These are phyloP conservation scores for Fusarium sp. DNA, from an alignment of 2,329 filamentous ascomycete genomes.

Conservation along the genomic window DNA sequence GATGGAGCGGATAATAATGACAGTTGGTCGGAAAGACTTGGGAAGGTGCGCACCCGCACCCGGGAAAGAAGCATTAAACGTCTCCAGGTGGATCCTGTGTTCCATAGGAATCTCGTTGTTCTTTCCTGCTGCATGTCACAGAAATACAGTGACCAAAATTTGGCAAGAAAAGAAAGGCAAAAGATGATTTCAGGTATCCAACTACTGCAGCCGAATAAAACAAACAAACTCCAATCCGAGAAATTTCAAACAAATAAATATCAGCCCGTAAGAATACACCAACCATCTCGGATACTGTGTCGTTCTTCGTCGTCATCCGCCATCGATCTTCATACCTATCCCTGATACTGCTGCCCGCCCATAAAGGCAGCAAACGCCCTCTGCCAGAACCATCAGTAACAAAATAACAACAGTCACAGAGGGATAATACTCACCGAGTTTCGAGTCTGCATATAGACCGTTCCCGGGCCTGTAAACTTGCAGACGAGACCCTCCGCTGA, in stretches of 20 bases:
- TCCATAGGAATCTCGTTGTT: no score
- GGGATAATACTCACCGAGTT: constrained; percentile 69
- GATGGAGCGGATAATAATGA: neutral
- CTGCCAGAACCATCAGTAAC: constrained; percentile 45
- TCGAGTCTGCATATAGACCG: constrained; percentile 90
- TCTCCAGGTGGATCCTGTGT: neutral
- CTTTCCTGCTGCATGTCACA: no score
- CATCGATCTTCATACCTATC: constrained; percentile 13
- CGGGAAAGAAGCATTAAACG: constrained; percentile 1
- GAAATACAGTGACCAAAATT: neutral
- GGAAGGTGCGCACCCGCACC: constrained; percentile 1
- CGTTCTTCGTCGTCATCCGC: neutral
- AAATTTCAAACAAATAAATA: neutral
- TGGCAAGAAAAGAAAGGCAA: neutral
- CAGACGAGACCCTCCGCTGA: constrained; percentile 91
- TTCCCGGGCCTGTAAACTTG: constrained; percentile 91
- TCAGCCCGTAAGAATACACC: neutral
- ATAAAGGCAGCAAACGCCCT: constrained; percentile 63
- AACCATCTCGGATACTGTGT: neutral
- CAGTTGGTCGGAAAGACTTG: neutral
- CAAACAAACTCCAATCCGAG: constrained; percentile 21
- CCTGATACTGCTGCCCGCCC: constrained; percentile 55
- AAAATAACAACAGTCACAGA: neutral
- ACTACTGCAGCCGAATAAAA: neutral
- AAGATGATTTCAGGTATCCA: constrained; percentile 31